Evolutionary conservation across 2,329 filamentous ascomycete species (phyloP).

Genomic region (Onygenales sp.): DNA sequence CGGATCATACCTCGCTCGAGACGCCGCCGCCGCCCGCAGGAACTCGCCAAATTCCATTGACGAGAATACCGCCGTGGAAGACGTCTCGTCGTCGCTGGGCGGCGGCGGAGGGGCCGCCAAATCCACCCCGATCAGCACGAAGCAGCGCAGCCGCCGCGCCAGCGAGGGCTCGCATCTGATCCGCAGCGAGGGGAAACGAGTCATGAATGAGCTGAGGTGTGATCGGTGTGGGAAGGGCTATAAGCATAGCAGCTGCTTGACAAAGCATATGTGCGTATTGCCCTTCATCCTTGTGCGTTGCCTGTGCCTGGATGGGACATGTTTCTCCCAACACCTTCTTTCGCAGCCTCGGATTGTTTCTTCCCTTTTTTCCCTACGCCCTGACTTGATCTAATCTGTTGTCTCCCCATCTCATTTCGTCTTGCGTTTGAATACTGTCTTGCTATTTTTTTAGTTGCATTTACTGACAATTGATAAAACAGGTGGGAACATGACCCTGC

Average conservation of each 20-base stretch:
- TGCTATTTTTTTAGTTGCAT: neutral
- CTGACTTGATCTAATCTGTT: constrained; percentile 6
- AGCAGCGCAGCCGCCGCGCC: constrained; percentile 52
- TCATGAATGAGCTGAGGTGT: constrained; percentile 81
- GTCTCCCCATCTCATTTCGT: neutral
- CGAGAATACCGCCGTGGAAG: constrained; percentile 16
- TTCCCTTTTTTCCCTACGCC: constrained; percentile 7
- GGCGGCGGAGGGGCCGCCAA: constrained; percentile 27
- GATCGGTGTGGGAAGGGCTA: constrained; percentile 99
- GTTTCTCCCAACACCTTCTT: constrained; percentile 25
- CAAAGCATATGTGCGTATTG: constrained; percentile 95
- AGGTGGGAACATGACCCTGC: constrained; percentile 99
- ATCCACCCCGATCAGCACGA: constrained; percentile 38
- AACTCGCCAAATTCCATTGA: constrained; percentile 25
- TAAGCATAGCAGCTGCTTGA: constrained; percentile 99
- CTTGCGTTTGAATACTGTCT: neutral
- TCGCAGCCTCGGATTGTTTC: constrained; percentile 29
- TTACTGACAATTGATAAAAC: constrained; percentile 29
- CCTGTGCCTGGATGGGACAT: constrained; percentile 33
- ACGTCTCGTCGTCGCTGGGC: neutral
- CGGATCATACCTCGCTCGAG: constrained; percentile 30
- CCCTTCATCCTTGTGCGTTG: constrained; percentile 36
- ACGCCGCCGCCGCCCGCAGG: constrained; percentile 27
- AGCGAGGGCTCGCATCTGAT: constrained; percentile 79
- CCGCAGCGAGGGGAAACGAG: constrained; percentile 71